phyloP scores from a whole-genome alignment of 1,284 basidiomycete species.

The Irpex lacteus region DNA sequence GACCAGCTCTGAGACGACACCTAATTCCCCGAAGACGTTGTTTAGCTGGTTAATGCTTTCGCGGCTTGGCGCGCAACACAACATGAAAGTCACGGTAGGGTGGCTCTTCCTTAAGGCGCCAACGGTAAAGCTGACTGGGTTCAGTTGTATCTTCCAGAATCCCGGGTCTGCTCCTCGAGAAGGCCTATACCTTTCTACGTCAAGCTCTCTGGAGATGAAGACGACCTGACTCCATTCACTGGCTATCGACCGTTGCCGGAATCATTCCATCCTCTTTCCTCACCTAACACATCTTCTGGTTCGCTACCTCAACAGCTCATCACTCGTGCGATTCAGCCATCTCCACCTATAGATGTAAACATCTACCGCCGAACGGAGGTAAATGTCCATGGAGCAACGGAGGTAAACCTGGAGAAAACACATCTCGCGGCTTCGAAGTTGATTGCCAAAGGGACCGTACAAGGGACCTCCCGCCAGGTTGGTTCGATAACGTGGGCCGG shows the following conservation, averaged over 20 bases:
- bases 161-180: constrained; percentile 24
- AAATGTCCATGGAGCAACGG: constrained; percentile 18
- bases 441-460: constrained; percentile 25
- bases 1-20: constrained; percentile 10
- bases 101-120: background rate
- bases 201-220: constrained; percentile 26
- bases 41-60: constrained; percentile 20
- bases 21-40: constrained; percentile 19
- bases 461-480: constrained; percentile 18
- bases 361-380: constrained; percentile 23
- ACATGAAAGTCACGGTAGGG: constrained; percentile 21
- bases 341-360: constrained; percentile 21
- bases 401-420: constrained; percentile 9
- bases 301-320: constrained; percentile 18
- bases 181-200: constrained; percentile 30
- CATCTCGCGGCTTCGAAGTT: constrained; percentile 18
- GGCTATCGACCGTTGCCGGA: constrained; percentile 22
- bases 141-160: constrained; percentile 28
- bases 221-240: constrained; percentile 23
- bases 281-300: constrained; percentile 12
- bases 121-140: background rate
- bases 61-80: constrained; percentile 9
- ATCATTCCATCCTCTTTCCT: constrained; percentile 28
- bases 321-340: background rate
- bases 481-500: constrained; percentile 29